Percentiles rank a stretch among this genome's conserved stretches.
Evolutionary conservation across 2,329 filamentous ascomycete genomes (phyloP).

Genomic region (Pseudogymnoascus sp.): DNA sequence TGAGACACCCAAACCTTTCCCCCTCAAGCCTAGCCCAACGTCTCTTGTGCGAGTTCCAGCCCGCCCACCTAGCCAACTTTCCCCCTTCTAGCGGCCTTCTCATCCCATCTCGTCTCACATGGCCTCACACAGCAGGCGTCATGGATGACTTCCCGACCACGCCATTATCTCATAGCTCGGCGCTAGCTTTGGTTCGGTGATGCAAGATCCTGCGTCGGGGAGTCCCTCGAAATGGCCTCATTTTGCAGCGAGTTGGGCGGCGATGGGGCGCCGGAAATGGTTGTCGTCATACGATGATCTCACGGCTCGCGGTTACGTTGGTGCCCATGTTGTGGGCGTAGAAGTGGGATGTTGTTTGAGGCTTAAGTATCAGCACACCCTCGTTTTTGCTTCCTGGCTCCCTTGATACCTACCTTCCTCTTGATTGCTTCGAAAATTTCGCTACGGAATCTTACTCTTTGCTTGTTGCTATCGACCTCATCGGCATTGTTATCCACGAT

Average conservation of each 20-base stretch:
- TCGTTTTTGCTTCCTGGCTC: neutral
- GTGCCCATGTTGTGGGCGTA: neutral
- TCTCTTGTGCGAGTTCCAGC: neutral
- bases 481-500: too few relatives aligned
- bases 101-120: neutral
- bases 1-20: neutral
- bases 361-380: constrained; percentile 1
- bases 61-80: neutral
- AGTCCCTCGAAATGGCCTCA: neutral
- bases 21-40: neutral
- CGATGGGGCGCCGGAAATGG: neutral
- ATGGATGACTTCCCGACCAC: neutral
- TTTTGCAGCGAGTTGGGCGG: neutral
- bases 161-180: neutral
- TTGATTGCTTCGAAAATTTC: neutral
- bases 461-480: too few relatives aligned
- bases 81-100: neutral
- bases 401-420: neutral
- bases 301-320: neutral
- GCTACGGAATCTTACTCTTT: neutral
- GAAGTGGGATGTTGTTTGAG: neutral
- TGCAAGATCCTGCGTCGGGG: neutral
- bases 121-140: neutral
- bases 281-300: neutral
- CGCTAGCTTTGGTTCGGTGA: neutral